These are phyloP conservation scores for Puya raimondii DNA, from an alignment of 176 grass and related monocot genomes.

Conservation along the genomic window DNA sequence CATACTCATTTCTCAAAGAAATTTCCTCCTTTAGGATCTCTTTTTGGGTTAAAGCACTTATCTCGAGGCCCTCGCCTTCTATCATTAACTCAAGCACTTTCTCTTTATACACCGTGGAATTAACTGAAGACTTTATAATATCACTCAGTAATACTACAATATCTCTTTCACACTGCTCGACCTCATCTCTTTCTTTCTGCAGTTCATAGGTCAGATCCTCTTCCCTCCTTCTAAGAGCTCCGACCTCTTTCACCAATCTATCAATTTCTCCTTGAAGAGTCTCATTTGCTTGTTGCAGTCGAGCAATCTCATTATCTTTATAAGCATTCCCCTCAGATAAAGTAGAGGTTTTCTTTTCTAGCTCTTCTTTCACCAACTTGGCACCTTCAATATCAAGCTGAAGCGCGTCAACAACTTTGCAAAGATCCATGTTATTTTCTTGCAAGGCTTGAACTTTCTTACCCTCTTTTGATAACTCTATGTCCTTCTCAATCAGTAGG, in stretches of 20 bases:
- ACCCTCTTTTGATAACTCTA: slow-evolving; percentile 44
- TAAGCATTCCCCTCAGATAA: slow-evolving; percentile 21
- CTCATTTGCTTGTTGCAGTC: slow-evolving; percentile 32
- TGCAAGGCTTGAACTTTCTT: slow-evolving; percentile 40
- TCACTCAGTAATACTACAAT: slow-evolving; percentile 45
- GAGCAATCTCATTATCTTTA: slow-evolving; percentile 35
- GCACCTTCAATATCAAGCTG: slow-evolving; percentile 42
- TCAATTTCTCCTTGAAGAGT: slow-evolving; percentile 25
- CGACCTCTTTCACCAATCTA: slow-evolving; percentile 19
- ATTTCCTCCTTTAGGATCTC: slow-evolving; percentile 40
- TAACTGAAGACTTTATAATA: slow-evolving; percentile 34
- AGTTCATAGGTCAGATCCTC: slow-evolving; percentile 25
- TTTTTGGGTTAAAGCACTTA: slow-evolving; percentile 30
- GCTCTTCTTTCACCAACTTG: slow-evolving; percentile 49
- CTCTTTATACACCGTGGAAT: slow-evolving; percentile 48
- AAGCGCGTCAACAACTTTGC: slow-evolving; percentile 42
- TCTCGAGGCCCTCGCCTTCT: slow-evolving; percentile 43
- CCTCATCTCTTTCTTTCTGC: slow-evolving; percentile 28
- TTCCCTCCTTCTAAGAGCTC: slow-evolving; percentile 26
- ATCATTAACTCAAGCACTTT: slow-evolving; percentile 43
- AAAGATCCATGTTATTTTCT: slow-evolving; percentile 42
- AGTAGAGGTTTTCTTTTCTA: slow-evolving; percentile 38
- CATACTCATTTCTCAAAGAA: slow-evolving; percentile 26
- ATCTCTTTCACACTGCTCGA: slow-evolving; percentile 43
- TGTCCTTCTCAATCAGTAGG: slow-evolving; percentile 37